These are phyloP conservation scores for Capsicum pubescens DNA, from an alignment of 257 asterid genomes.

Conservation along the genomic window DNA sequence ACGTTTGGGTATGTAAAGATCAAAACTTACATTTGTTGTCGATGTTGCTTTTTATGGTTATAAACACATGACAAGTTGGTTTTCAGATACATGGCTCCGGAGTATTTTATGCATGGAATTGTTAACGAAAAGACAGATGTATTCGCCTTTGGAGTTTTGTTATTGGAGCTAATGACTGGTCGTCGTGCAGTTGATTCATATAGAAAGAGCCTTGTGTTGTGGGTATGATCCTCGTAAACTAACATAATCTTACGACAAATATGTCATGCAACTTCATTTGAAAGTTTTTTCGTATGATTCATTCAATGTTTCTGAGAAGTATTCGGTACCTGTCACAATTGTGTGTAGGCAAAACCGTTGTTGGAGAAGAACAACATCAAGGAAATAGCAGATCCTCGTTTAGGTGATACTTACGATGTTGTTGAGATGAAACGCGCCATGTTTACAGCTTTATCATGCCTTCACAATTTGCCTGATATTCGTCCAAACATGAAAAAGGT, in stretches of 20 bases:
- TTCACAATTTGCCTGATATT: conserved; percentile 76
- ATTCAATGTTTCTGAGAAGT: not conserved
- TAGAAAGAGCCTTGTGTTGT: conserved; percentile 84
- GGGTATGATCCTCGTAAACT: conserved; percentile 57
- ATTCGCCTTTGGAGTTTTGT: conserved; percentile 63
- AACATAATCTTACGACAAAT: not conserved
- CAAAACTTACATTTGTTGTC: not conserved
- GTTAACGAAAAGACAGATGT: conserved; percentile 91
- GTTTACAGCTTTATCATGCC: conserved; percentile 77
- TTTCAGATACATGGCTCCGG: conserved; percentile 95
- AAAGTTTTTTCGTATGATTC: not conserved
- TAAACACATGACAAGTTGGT: not conserved
- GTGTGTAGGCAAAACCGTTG: conserved; percentile 76
- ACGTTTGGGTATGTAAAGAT: conserved; percentile 76
- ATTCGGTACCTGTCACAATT: not conserved
- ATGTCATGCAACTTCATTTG: not conserved
- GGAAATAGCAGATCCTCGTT: conserved; percentile 78
- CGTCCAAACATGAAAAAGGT: conserved; percentile 92
- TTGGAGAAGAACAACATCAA: conserved; percentile 64
- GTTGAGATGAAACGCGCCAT: conserved; percentile 75
- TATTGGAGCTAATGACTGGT: conserved; percentile 87
- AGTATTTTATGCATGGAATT: conserved; percentile 95
- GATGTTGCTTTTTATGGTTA: not conserved
- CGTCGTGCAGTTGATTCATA: conserved; percentile 84
- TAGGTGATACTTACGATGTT: conserved; percentile 57